These are phyloP conservation scores for Strobilomyces confusus DNA, from an alignment of 768 basidiomycete genomes.

Conservation along the genomic window DNA sequence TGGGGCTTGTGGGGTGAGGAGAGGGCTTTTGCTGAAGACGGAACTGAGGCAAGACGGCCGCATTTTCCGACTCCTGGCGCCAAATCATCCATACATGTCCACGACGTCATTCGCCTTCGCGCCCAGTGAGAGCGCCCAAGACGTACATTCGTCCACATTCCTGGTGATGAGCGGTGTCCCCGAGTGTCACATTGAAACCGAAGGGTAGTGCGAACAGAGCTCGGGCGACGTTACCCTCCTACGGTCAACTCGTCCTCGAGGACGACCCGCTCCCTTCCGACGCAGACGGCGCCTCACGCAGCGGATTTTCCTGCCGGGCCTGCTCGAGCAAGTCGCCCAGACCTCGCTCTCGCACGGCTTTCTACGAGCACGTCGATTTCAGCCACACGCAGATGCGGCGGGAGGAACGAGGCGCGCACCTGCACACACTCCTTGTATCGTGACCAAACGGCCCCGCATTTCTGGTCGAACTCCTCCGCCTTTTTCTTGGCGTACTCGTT, in stretches of 20 bases:
- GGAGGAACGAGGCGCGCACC: slow-evolving; percentile 42
- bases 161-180: not conserved
- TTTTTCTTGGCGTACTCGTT: slow-evolving; percentile 67
- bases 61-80: no score
- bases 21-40: not conserved
- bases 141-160: not conserved
- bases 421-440: slow-evolving; percentile 79
- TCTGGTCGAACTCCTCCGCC: slow-evolving; percentile 82
- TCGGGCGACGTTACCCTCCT: not conserved
- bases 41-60: no score
- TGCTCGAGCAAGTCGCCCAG: slow-evolving; percentile 73
- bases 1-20: not conserved
- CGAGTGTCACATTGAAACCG: not conserved
- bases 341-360: slow-evolving; percentile 74
- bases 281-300: slow-evolving; percentile 51
- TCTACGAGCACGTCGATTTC: slow-evolving; percentile 38
- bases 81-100: no score
- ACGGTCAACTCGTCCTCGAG: slow-evolving; percentile 11
- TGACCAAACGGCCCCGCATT: slow-evolving; percentile 81
- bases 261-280: slow-evolving; percentile 9
- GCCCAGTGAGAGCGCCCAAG: no score
- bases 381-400: not conserved
- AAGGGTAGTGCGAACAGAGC: not conserved
- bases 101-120: not conserved
- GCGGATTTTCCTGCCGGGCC: slow-evolving; percentile 75